These are phyloP conservation scores for Colletotrichum musae DNA, from an alignment of 2,329 filamentous ascomycete genomes.

Conservation along the genomic window DNA sequence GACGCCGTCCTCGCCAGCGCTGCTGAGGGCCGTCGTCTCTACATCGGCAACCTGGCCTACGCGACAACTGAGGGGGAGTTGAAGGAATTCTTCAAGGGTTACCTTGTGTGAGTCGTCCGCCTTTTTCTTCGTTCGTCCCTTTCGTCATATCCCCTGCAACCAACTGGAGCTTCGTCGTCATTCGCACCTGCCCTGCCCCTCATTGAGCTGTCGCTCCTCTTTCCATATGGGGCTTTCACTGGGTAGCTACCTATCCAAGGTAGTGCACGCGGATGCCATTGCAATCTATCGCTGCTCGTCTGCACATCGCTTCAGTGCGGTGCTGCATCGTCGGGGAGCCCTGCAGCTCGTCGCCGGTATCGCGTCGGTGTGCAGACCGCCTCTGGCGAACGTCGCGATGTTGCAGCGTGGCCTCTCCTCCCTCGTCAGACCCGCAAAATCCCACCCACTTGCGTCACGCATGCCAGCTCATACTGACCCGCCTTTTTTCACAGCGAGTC, in stretches of 20 bases:
- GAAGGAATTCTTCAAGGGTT: conserved; percentile 99
- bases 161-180: conserved; percentile 13
- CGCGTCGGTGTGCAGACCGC: conserved; percentile 26
- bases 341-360: neutral
- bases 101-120: conserved; percentile 88
- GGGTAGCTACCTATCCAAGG: neutral
- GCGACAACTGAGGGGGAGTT: conserved; percentile 99
- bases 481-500: conserved; percentile 78
- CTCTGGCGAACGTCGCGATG: conserved; percentile 26
- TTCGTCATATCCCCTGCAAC: conserved; percentile 16
- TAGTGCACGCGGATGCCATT: conserved; percentile 1
- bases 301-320: neutral
- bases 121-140: neutral
- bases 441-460: conserved; percentile 39
- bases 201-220: neutral
- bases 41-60: conserved; percentile 99
- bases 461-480: conserved; percentile 41
- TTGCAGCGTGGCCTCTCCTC: conserved; percentile 39
- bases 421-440: conserved; percentile 36
- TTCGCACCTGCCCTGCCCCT: conserved; percentile 13
- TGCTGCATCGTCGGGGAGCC: conserved; percentile 4
- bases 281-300: neutral
- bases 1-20: conserved; percentile 97
- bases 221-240: too few relatives aligned
- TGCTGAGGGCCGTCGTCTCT: conserved; percentile 98